Evolutionary conservation across 495 filamentous ascomycete genomes (phyloP).

Genomic region (Pyrenula aspistea): DNA sequence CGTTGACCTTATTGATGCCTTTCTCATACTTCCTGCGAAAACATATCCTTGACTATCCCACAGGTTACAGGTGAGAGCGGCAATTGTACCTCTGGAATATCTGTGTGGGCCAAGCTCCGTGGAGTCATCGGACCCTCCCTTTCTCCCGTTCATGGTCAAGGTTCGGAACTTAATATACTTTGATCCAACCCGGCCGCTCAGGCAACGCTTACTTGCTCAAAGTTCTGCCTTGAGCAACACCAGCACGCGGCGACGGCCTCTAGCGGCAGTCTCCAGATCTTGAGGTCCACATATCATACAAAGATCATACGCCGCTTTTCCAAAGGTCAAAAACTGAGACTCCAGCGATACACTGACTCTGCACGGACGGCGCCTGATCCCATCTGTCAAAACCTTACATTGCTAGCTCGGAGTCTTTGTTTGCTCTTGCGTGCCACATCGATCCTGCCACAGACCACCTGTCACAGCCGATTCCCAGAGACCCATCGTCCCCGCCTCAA

Average conservation of each 20-base stretch:
- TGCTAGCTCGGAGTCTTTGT: not conserved
- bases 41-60: no score
- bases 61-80: no score
- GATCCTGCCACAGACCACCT: not conserved
- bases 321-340: not conserved
- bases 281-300: no score
- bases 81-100: not conserved
- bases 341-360: not conserved
- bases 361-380: not conserved
- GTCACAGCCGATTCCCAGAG: not conserved
- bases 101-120: not conserved
- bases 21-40: no score
- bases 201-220: not conserved
- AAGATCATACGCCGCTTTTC: not conserved
- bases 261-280: not conserved
- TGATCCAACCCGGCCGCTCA: not conserved
- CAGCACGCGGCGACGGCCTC: not conserved
- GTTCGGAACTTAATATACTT: not conserved
- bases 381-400: not conserved
- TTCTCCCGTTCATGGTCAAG: not conserved
- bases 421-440: not conserved
- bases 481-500: not conserved
- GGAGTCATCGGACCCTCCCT: not conserved
- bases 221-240: not conserved
- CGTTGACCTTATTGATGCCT: not conserved